Evolutionary conservation across 371 early-diverging fungal genomes (phyloP).

Genomic region (Umbelopsis sp.): DNA sequence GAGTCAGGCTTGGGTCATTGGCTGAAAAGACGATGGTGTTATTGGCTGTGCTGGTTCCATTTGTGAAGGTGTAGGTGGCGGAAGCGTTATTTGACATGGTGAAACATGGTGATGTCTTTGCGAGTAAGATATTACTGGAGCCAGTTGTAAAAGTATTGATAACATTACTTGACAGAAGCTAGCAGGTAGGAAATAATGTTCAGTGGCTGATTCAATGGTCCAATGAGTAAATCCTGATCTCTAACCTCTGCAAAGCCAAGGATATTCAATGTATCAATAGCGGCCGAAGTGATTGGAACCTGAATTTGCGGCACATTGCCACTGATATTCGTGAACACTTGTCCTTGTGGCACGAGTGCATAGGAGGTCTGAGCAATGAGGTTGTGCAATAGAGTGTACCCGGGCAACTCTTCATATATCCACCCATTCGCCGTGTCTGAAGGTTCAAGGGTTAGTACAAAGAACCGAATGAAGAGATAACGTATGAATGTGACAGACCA

Average conservation of each 20-base stretch:
- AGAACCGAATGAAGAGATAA: no score
- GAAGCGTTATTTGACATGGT: background rate
- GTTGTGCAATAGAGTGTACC: background rate
- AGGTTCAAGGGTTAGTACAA: no score
- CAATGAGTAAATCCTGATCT: background rate
- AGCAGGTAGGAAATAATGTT: no score
- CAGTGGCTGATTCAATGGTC: no score
- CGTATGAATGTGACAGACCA: background rate
- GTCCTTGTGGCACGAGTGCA: background rate
- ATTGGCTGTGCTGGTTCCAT: background rate
- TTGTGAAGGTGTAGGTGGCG: background rate
- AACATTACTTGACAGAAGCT: background rate
- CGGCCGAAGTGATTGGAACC: background rate
- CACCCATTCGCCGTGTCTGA: background rate
- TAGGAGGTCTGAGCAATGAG: background rate
- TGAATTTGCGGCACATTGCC: background rate
- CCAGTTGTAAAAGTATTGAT: background rate
- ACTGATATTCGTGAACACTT: background rate
- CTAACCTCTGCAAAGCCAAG: slow-evolving; percentile 17
- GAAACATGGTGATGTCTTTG: slow-evolving; percentile 8
- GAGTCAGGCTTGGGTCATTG: background rate
- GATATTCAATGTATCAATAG: background rate
- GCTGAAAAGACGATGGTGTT: slow-evolving; percentile 2
- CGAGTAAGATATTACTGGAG: background rate
- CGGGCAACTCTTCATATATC: background rate